Percentiles rank a stretch among this genome's conserved stretches.
These are phyloP conservation scores for Penicillium sp. DNA, from an alignment of 2,329 filamentous ascomycete species.

Conservation along the genomic window DNA sequence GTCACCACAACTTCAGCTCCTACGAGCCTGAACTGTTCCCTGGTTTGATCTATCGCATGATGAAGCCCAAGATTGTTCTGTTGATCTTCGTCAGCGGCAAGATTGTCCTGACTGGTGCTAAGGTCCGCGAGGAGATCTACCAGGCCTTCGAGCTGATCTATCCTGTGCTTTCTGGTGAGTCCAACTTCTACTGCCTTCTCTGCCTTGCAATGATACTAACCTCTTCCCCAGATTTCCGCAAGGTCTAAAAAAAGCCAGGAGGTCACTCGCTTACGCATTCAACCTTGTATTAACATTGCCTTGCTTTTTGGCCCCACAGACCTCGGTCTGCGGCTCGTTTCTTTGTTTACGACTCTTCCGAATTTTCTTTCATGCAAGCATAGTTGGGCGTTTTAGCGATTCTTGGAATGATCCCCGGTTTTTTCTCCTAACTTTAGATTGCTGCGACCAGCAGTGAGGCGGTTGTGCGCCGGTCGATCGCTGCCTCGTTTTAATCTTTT, in stretches of 20 bases:
- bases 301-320: conserved; percentile 12
- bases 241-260: conserved; percentile 49
- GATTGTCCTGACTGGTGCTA: conserved; percentile 96
- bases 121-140: conserved; percentile 97
- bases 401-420: conserved; percentile 32
- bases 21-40: conserved; percentile 99
- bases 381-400: conserved; percentile 50
- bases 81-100: conserved; percentile 98
- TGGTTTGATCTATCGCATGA: conserved; percentile 99
- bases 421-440: conserved; percentile 39
- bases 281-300: conserved; percentile 34
- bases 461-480: conserved; percentile 46
- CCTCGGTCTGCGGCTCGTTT: conserved; percentile 14
- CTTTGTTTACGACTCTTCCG: conserved; percentile 34
- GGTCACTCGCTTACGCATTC: conserved; percentile 19
- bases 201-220: conserved; percentile 17
- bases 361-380: conserved; percentile 38
- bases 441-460: conserved; percentile 44
- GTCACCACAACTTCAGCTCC: conserved; percentile 99
- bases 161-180: conserved; percentile 82
- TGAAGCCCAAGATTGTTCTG: conserved; percentile 98
- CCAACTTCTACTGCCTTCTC: not conserved
- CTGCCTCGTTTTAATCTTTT: conserved; percentile 42
- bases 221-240: conserved; percentile 59
- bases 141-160: conserved; percentile 97